Evolutionary conservation across 2,329 filamentous ascomycete species (phyloP).

Genomic region (Penicillium sp.): DNA sequence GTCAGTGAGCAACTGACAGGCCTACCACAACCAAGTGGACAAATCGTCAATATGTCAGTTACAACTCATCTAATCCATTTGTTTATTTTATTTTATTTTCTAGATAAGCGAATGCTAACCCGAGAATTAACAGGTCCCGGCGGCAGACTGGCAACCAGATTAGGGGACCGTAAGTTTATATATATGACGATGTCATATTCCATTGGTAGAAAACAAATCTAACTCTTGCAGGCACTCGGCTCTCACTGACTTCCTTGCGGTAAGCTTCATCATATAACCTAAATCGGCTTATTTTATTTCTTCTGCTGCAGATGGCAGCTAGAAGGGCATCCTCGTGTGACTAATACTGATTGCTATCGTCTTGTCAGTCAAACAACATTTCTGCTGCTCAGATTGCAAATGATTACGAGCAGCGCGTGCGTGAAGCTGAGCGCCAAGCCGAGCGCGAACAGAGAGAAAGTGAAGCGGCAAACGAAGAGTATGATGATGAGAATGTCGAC

Average conservation of each 20-base stretch:
- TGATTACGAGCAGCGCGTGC: constrained; percentile 54
- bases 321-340: neutral
- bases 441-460: constrained; percentile 25
- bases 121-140: constrained; percentile 23
- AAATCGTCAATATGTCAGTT: constrained; percentile 5
- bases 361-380: constrained; percentile 58
- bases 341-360: neutral
- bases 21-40: neutral
- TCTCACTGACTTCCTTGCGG: constrained; percentile 64
- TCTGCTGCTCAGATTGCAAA: constrained; percentile 60
- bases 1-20: too few relatives aligned
- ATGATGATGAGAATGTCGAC: constrained; percentile 31
- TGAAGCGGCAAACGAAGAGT: constrained; percentile 27
- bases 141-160: constrained; percentile 31
- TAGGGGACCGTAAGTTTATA: constrained; percentile 43
- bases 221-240: constrained; percentile 53
- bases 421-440: constrained; percentile 44
- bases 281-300: neutral
- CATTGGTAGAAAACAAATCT: neutral
- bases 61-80: neutral
- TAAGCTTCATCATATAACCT: constrained; percentile 28
- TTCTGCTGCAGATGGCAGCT: neutral
- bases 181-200: neutral
- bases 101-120: neutral
- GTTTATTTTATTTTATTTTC: neutral